These are phyloP conservation scores for Lipomyces yamanashiensis DNA, from an alignment of 805 yeast genomes.

Conservation along the genomic window DNA sequence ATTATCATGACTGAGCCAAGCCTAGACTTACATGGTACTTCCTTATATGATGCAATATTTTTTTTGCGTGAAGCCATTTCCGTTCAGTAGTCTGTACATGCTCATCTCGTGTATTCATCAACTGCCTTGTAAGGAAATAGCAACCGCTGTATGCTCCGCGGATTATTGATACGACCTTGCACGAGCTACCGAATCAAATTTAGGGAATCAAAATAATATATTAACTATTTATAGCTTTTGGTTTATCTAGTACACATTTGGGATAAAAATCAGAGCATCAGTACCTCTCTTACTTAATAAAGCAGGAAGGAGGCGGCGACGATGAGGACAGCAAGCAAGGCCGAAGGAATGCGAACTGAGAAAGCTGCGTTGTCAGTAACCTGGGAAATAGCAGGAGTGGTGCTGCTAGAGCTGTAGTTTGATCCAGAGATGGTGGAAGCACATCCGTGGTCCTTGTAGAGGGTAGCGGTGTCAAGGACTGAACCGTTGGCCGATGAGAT, in stretches of 20 bases:
- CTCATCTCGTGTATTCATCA: too few species aligned
- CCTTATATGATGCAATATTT: too few species aligned
- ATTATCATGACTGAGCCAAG: too few species aligned
- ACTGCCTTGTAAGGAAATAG: too few species aligned
- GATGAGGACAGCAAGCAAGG: neutral
- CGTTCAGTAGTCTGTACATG: too few species aligned
- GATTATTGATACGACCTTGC: too few species aligned
- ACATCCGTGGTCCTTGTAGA: slow-evolving; percentile 38
- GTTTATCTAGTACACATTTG: neutral
- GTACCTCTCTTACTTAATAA: neutral
- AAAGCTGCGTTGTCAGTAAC: slow-evolving; percentile 2
- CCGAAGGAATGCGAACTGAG: neutral
- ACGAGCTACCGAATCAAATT: too few species aligned
- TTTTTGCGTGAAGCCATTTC: too few species aligned
- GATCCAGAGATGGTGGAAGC: neutral
- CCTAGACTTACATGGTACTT: too few species aligned
- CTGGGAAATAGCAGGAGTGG: neutral
- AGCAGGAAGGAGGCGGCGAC: neutral
- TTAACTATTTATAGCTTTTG: neutral
- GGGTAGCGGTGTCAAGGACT: slow-evolving; percentile 41
- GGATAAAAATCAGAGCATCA: neutral
- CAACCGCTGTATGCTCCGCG: too few species aligned
- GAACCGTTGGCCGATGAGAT: slow-evolving; percentile 40
- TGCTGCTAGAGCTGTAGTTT: neutral
- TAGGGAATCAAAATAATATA: neutral